Evolutionary conservation across 257 asterid species (phyloP), one percentile per base, ranked within the genome.

Genomic region (Solanum paucissectum): DNA sequence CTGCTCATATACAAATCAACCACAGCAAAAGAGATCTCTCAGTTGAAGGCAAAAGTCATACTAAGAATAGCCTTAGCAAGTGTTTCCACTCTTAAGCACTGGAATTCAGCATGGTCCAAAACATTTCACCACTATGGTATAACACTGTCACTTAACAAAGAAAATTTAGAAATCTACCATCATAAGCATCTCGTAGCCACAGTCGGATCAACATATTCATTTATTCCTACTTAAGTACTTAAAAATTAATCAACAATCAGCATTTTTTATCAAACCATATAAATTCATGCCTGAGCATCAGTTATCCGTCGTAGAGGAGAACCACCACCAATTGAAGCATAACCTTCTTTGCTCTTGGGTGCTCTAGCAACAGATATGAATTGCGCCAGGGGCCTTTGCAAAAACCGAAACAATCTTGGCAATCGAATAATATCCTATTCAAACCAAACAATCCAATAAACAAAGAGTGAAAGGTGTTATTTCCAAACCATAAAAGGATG

Each of bases 271-370:
- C 79, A 42, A 7, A 64, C 25, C 58, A 79, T 64, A 79, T 62
- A 83, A 88, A 87, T 73, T 46, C 94, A 88, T 91, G 91, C 99
- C 98, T 97, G 99, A 71, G 92, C 98, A 93, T 97, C 98, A 77
- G 99, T 97, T 86, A 97, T 97, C 72, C 97, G 98, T 46, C 99
- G 98, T 87, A 97, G 96, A 87, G 99, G 98, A 91, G 99, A 97
- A 87, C 99, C 99, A 83, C 99, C 98, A 84, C 99, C 99, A 83
- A 97, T 97, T 88, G 99, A 93, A 90, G 99, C 99, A 93, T 95
- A 97, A 66, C 99, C 99, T 91, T 97, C 98, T 92, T 91, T 95
- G 93, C 99, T 97, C 95, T 97, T 97, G 23, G 98, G 96, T 20
- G 99, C 94, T 97, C 99, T 94, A 66, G 88, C 98, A 88, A 94